Percentiles rank a stretch among this genome's conserved stretches.
phyloP scores from a whole-genome alignment of 2,329 filamentous ascomycete species.

The Aspergillus alliaceus region DNA sequence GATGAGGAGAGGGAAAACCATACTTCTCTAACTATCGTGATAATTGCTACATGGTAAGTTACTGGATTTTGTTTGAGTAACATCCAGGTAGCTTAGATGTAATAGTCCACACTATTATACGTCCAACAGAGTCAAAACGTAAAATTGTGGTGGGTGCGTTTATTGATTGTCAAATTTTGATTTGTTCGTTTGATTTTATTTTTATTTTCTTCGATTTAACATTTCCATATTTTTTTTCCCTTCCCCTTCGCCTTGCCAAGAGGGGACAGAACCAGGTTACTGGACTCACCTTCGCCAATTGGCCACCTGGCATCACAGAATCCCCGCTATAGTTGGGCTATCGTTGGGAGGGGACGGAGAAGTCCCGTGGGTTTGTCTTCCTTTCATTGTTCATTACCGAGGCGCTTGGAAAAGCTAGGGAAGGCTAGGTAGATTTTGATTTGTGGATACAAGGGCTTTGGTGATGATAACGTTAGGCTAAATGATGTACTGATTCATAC shows the following conservation, averaged over 20 bases:
- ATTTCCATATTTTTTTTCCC: background rate
- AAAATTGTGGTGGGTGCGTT: background rate
- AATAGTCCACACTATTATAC: background rate
- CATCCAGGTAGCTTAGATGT: background rate
- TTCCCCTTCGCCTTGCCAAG: constrained; percentile 2
- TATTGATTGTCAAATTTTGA: no score
- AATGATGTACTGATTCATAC: background rate
- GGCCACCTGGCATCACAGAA: constrained; percentile 11
- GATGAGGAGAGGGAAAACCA: background rate
- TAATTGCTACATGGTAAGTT: background rate
- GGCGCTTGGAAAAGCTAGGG: background rate
- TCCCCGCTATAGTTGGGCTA: constrained; percentile 1
- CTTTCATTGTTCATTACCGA: background rate
- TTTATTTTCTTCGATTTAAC: no score
- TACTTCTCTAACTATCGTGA: background rate
- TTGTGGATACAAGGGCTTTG: background rate
- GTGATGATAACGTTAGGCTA: background rate
- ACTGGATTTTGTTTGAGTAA: background rate
- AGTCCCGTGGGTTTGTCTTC: background rate
- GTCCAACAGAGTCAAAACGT: background rate
- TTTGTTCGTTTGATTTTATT: background rate
- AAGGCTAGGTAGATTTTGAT: background rate
- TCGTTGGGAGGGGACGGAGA: background rate
- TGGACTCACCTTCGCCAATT: constrained; percentile 13
- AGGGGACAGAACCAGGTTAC: constrained; percentile 2